phyloP scores from a whole-genome alignment of 805 yeast species.

The Barnettozyma californica region DNA sequence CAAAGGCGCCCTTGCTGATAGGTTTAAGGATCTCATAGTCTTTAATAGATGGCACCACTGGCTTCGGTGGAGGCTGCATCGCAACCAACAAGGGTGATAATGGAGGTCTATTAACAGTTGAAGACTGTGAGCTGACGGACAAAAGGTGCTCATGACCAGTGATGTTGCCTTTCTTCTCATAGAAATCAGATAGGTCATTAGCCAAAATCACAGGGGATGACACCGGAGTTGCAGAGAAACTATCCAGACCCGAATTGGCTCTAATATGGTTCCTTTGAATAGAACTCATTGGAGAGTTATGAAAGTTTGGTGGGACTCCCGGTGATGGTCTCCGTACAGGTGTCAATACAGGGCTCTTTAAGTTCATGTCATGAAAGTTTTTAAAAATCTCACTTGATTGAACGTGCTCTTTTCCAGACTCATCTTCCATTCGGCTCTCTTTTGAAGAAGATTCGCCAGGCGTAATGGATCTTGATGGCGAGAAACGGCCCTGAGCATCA shows the following conservation, averaged over 20 bases:
- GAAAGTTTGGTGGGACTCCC: slow-evolving; percentile 14
- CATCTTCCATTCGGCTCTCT: slow-evolving; percentile 14
- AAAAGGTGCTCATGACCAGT: slow-evolving; percentile 24
- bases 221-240: slow-evolving; percentile 37
- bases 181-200: slow-evolving; percentile 31
- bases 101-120: slow-evolving; percentile 46
- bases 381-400: slow-evolving; percentile 11
- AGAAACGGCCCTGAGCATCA: slow-evolving; percentile 16
- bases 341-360: slow-evolving; percentile 27
- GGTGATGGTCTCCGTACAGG: slow-evolving; percentile 28
- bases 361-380: slow-evolving; percentile 22
- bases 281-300: slow-evolving; percentile 52
- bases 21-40: slow-evolving; percentile 92
- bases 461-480: slow-evolving; percentile 36
- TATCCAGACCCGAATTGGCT: slow-evolving; percentile 14
- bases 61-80: slow-evolving; percentile 41
- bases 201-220: slow-evolving; percentile 55
- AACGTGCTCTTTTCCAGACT: not conserved
- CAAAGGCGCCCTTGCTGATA: slow-evolving; percentile 95
- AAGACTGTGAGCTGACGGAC: slow-evolving; percentile 15
- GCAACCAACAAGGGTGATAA: slow-evolving; percentile 76
- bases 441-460: slow-evolving; percentile 35
- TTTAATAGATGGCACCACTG: slow-evolving; percentile 62
- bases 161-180: slow-evolving; percentile 24
- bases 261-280: slow-evolving; percentile 45